Conservation (phyloP, 495 filamentous ascomycete genomes). For the Talaromyces thailandensis region DNA sequence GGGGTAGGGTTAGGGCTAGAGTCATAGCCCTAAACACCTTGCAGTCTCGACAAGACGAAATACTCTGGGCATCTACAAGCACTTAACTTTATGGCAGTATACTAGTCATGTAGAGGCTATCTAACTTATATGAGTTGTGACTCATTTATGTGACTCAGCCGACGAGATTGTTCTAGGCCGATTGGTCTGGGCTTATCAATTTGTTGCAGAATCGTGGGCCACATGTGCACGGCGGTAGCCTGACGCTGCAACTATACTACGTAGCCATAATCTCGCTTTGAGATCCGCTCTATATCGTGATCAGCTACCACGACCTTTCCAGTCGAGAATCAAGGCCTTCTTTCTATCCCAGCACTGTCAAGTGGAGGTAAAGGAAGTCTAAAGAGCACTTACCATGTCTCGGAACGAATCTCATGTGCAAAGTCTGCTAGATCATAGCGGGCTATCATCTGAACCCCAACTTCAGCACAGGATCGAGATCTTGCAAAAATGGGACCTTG, state of each 20-base stretch:
- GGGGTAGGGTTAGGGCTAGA: background rate
- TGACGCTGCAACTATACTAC: too few species aligned
- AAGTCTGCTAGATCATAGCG: background rate
- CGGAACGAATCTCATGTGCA: background rate
- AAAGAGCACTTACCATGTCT: background rate
- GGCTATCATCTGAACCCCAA: conserved; percentile 14
- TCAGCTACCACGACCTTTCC: background rate
- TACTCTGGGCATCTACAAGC: too few species aligned
- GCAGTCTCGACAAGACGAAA: background rate
- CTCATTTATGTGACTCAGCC: too few species aligned
- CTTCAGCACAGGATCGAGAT: conserved; percentile 34
- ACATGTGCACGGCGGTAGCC: too few species aligned
- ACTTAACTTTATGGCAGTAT: too few species aligned
- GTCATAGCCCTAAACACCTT: background rate
- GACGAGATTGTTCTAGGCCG: too few species aligned
- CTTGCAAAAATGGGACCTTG: conserved; percentile 27
- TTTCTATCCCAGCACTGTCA: background rate
- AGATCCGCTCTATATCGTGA: background rate
- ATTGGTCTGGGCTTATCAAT: too few species aligned
- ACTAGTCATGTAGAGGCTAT: too few species aligned
- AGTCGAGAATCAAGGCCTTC: too few species aligned
- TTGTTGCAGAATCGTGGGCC: too few species aligned
- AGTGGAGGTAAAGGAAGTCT: background rate
- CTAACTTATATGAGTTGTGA: too few species aligned
- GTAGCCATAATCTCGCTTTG: background rate